A percentile compares a stretch with the other conserved stretches of the same genome.
phyloP scores from a whole-genome alignment of 2,329 filamentous ascomycete genomes.

The Colletotrichum plurivorum region DNA sequence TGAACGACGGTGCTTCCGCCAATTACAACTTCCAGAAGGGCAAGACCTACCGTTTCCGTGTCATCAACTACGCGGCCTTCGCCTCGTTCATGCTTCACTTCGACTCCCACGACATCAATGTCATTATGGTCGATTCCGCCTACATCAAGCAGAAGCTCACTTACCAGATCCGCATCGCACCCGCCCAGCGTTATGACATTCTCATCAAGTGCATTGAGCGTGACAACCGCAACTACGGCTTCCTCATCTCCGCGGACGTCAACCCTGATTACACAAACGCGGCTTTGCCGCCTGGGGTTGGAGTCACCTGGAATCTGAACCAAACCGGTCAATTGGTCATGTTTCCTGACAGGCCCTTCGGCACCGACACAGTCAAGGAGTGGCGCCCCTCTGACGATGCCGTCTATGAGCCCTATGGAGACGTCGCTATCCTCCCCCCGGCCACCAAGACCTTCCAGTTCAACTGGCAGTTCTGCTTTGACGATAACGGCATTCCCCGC shows the following conservation, averaged over 20 bases:
- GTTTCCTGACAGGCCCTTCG: constrained; percentile 47
- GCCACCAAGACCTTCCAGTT: constrained; percentile 71
- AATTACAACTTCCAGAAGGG: constrained; percentile 55
- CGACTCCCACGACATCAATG: constrained; percentile 58
- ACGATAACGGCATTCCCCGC: constrained; percentile 74
- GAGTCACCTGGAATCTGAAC: constrained; percentile 53
- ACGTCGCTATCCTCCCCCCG: constrained; percentile 61
- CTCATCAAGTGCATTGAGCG: constrained; percentile 57
- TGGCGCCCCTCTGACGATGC: constrained; percentile 74
- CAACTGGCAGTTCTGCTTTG: constrained; percentile 69
- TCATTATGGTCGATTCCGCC: constrained; percentile 61
- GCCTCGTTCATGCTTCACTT: constrained; percentile 60
- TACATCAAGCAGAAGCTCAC: constrained; percentile 54
- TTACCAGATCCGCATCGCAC: constrained; percentile 56
- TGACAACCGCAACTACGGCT: constrained; percentile 58
- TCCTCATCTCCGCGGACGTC: constrained; percentile 58
- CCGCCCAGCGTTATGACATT: constrained; percentile 64
- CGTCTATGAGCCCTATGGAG: constrained; percentile 69
- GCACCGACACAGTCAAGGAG: constrained; percentile 49
- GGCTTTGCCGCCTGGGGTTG: constrained; percentile 37
- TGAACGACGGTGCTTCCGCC: constrained; percentile 58
- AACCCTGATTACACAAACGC: constrained; percentile 57
- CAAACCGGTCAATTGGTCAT: constrained; percentile 61
- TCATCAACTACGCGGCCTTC: constrained; percentile 62
- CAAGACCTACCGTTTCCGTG: constrained; percentile 62